phyloP scores from a whole-genome alignment of 1,139 yeast genomes.

The Yamadazyma mexicana region DNA sequence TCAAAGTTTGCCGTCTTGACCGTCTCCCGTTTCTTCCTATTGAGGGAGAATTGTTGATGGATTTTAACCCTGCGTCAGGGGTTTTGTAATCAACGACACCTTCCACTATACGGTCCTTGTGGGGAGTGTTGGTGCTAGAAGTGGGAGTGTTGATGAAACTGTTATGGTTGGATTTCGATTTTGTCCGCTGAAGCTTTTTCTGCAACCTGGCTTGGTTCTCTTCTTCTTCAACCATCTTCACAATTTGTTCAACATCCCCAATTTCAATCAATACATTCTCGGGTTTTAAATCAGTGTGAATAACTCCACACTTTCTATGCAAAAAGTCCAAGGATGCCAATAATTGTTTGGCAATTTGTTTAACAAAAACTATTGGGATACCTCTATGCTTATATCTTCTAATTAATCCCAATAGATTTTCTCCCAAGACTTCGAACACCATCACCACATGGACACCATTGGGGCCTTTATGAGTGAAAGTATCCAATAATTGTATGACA shows the following conservation, averaged over 20 bases:
- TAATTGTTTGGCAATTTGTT: slow-evolving; percentile 79
- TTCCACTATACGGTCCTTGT: slow-evolving; percentile 7
- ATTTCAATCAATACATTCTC: slow-evolving; percentile 84
- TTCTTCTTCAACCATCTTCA: slow-evolving; percentile 54
- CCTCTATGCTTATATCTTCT: slow-evolving; percentile 71
- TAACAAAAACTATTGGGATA: slow-evolving; percentile 69
- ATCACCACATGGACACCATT: slow-evolving; percentile 78
- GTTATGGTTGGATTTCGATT: slow-evolving; percentile 18
- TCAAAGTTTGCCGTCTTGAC: slow-evolving; percentile 70
- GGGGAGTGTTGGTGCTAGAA: slow-evolving; percentile 17
- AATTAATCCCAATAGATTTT: slow-evolving; percentile 70
- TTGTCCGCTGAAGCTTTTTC: slow-evolving; percentile 34
- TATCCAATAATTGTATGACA: slow-evolving; percentile 63
- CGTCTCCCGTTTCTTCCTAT: slow-evolving; percentile 52
- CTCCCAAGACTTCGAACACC: slow-evolving; percentile 90
- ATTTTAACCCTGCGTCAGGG: slow-evolving; percentile 9
- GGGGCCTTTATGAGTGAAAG: slow-evolving; percentile 68
- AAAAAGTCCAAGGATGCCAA: slow-evolving; percentile 75
- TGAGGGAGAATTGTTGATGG: slow-evolving; percentile 31
- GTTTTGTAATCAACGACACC: slow-evolving; percentile 6
- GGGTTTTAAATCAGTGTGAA: slow-evolving; percentile 89
- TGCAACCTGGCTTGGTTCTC: slow-evolving; percentile 49
- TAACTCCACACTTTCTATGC: slow-evolving; percentile 84
- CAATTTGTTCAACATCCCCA: slow-evolving; percentile 72
- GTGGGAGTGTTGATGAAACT: slow-evolving; percentile 19